These are phyloP conservation scores for Murraya paniculata DNA, from an alignment of 345 rosid genomes.

Conservation along the genomic window DNA sequence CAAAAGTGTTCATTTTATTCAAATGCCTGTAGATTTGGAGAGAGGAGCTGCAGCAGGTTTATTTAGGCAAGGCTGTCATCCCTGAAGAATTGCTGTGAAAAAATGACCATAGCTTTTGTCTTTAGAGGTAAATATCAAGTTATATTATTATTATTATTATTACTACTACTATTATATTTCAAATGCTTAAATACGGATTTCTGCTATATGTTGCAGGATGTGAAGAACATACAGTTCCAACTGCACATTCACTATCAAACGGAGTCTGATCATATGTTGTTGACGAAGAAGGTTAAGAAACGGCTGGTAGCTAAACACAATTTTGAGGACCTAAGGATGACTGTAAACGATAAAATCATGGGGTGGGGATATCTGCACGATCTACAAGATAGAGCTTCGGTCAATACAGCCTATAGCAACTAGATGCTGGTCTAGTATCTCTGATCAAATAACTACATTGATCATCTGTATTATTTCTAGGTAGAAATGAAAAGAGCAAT, in stretches of 20 bases:
- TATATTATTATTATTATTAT: not conserved
- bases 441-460: not conserved
- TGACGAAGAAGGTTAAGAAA: not conserved
- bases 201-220: slow-evolving; percentile 9
- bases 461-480: not conserved
- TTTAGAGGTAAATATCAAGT: slow-evolving; percentile 24
- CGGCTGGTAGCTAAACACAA: not conserved
- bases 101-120: not conserved
- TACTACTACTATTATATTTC: not conserved
- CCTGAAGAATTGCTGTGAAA: slow-evolving; percentile 37
- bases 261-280: not conserved
- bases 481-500: not conserved
- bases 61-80: slow-evolving; percentile 54
- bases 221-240: not conserved
- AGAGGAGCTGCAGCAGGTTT: slow-evolving; percentile 89
- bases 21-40: slow-evolving; percentile 70
- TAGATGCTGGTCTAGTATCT: not conserved
- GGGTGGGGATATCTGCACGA: not conserved
- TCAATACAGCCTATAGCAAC: not conserved
- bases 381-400: not conserved
- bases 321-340: slow-evolving; percentile 6
- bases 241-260: not conserved
- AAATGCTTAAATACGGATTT: not conserved
- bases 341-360: not conserved
- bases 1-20: not conserved